phyloP scores from a whole-genome alignment of 495 filamentous ascomycete genomes.

The Bacidia rubella region DNA sequence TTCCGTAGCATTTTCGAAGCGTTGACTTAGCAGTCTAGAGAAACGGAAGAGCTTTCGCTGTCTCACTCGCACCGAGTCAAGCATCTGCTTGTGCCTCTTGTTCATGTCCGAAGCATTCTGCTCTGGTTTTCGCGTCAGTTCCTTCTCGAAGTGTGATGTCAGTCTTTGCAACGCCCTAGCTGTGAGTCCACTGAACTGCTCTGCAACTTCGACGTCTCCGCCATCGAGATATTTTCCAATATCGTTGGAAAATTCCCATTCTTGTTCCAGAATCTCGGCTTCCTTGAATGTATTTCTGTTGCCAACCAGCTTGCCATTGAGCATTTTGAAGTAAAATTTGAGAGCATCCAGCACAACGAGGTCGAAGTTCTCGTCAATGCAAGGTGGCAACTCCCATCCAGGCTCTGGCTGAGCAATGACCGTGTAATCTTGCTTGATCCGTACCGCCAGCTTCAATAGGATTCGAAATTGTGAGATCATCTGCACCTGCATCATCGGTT shows the following conservation, averaged over 20 bases:
- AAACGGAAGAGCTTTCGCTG: conserved; percentile 82
- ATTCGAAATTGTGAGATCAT: conserved; percentile 96
- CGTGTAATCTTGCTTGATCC: conserved; percentile 81
- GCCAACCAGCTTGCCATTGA: conserved; percentile 92
- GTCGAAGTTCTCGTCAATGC: conserved; percentile 94
- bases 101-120: conserved; percentile 82
- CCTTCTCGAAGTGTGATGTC: conserved; percentile 80
- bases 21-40: conserved; percentile 71
- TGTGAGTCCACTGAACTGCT: conserved; percentile 91
- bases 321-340: conserved; percentile 92
- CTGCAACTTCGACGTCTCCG: conserved; percentile 94
- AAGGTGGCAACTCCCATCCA: conserved; percentile 89
- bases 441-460: conserved; percentile 74
- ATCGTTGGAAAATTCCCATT: conserved; percentile 92
- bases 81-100: conserved; percentile 84
- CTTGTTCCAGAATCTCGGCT: conserved; percentile 90
- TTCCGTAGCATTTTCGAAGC: conserved; percentile 93
- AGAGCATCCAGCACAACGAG: conserved; percentile 88
- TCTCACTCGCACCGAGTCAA: conserved; percentile 90
- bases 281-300: conserved; percentile 99
- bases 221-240: conserved; percentile 78
- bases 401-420: conserved; percentile 73
- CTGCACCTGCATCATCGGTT: conserved; percentile 82
- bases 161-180: conserved; percentile 79
- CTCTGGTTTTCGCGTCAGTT: conserved; percentile 68